Evolutionary conservation across 768 basidiomycete genomes (phyloP).

Genomic region (Lactifluus volemus): DNA sequence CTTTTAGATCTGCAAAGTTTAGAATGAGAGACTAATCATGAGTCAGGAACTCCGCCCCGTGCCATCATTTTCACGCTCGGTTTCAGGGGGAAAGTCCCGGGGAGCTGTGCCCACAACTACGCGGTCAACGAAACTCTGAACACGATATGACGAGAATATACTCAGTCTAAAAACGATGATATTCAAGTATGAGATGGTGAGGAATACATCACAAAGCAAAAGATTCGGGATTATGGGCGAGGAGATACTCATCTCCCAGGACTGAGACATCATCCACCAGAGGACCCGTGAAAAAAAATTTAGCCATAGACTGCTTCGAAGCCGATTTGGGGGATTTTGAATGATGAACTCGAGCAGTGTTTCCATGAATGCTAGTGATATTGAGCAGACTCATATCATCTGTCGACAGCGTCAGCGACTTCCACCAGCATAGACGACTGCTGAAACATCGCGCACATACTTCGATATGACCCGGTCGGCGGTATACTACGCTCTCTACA

Average conservation of each 20-base stretch:
- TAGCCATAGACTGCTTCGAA: background rate
- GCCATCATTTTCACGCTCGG: no score
- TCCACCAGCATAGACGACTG: background rate
- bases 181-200: background rate
- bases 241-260: background rate
- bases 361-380: background rate
- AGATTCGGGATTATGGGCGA: background rate
- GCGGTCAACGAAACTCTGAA: background rate
- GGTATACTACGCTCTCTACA: background rate
- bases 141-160: background rate
- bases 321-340: background rate
- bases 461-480: background rate
- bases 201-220: background rate
- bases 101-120: background rate
- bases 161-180: background rate
- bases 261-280: background rate
- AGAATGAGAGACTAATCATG: background rate
- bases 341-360: background rate
- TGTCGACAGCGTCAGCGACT: background rate
- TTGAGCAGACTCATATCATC: background rate
- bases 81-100: background rate
- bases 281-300: background rate
- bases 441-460: background rate
- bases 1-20: background rate
- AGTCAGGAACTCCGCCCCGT: background rate